Base-by-base conservation (phyloP, 2,329 filamentous ascomycete species). In the Aureobasidium sp. region DNA sequence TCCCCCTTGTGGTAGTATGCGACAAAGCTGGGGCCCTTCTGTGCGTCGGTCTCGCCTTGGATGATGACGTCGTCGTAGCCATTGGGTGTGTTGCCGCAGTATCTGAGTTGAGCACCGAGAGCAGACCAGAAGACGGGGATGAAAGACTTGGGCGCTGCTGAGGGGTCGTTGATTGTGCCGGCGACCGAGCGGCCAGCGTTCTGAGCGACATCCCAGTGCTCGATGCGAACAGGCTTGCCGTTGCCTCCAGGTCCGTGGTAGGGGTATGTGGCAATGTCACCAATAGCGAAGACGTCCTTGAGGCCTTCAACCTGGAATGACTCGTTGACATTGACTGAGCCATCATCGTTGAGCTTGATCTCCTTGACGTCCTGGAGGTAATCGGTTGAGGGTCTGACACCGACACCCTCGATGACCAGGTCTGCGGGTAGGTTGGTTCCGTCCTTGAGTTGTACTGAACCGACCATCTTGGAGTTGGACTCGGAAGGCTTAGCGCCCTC, bases 151-250 rank as follows among this genome's bases (percentile, higher is more conserved):
- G 85, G 79, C 47, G 81, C 74, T 49, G 81, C 73, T 8, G 81
- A 75, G 0, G 87, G 82, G 68, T 88, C 80, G 67, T 85, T 82
- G 70, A 99, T 96, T 68, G 89, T 84, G 58, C 81, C 80, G 1
- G 91, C 94, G 1, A 88, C 93, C 27, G 83, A 82, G 47, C 93
- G 89, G 2, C 94, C 94, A 1, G 90, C 81, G 70, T 97, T 97
- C 71, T 97, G 94, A 5, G 94, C 94, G 2, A 99, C 94, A 75
- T 97, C 93, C 94, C 94, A 99, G 74, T 99, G 94, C 79, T 99
- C 94, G 71, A 97, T 97, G 65, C 94, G 87, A 0, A 88, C 84
- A 19, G 82, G 81, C 48, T 81, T 81, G 65, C 89, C 90, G 17
- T 88, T 82, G 29, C 90, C 88, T 27, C 90, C 91, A 0, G 94